Evolutionary conservation across 1,139 yeast species (phyloP).

Genomic region (Saccharomyces hybrid): DNA sequence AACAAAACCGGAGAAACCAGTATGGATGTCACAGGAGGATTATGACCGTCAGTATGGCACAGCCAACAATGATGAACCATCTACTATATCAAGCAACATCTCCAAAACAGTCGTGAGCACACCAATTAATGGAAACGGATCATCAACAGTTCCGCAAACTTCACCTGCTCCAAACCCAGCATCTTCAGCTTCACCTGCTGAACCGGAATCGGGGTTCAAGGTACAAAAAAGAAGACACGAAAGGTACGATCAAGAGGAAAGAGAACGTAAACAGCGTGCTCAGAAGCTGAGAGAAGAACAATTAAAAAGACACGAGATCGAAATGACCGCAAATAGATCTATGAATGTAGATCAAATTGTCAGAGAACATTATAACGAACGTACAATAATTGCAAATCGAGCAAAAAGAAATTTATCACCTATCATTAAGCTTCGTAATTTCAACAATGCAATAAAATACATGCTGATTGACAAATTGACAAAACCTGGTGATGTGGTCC

Average conservation of each 20-base stretch:
- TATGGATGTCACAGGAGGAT: constrained; percentile 36
- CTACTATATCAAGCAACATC: constrained; percentile 5
- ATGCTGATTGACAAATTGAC: constrained; percentile 71
- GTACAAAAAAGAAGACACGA: constrained; percentile 26
- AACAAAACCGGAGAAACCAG: constrained; percentile 28
- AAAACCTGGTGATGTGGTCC: constrained; percentile 46
- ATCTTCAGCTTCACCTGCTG: neutral
- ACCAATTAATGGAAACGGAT: constrained; percentile 5
- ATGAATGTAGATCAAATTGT: constrained; percentile 49
- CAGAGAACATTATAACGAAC: constrained; percentile 75
- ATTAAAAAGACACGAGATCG: constrained; percentile 30
- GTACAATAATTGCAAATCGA: constrained; percentile 62
- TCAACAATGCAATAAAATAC: constrained; percentile 87
- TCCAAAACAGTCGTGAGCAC: neutral
- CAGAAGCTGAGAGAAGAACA: constrained; percentile 31
- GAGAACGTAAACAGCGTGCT: constrained; percentile 23
- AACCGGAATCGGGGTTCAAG: constrained; percentile 7
- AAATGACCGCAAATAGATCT: constrained; percentile 27
- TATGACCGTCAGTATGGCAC: constrained; percentile 29
- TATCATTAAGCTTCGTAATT: constrained; percentile 76
- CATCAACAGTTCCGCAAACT: neutral
- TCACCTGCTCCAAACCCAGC: constrained; percentile 5
- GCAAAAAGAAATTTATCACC: constrained; percentile 70
- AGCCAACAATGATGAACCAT: constrained; percentile 3
- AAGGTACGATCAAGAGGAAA: constrained; percentile 28